Evolutionary conservation across 2,329 filamentous ascomycete genomes (phyloP), one percentile per base, ranked within the genome.

Genomic region (Pseudonectria foliicola): DNA sequence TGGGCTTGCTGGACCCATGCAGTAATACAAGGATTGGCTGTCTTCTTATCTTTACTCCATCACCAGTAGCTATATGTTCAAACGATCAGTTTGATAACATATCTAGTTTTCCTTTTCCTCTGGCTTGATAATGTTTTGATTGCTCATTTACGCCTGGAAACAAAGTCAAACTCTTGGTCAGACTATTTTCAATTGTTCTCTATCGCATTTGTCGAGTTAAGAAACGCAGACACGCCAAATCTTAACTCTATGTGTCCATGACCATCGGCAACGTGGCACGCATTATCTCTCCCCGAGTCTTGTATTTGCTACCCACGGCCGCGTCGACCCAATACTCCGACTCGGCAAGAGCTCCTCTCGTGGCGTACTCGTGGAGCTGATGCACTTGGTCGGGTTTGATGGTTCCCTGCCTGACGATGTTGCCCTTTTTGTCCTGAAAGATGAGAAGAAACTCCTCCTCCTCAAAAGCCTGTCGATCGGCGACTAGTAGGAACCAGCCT

Each of bases 261-360:
- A 33, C 21, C 7, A 33, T 13, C 21, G 30, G 30, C 21, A 33
- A 15, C 21, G 25, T n/a, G 13, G 18, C 30, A 18, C 30, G 18
- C 30, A 33, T 33, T 18, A 33, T 13, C 18, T 33, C 8, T 18
- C 30, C 30, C 15, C 30, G 18, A 13, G 30, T 25, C 30, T 26
- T 33, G 21, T 33, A 33, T 13, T 33, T 33, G 21, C 13, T 25
- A 21, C 30, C 30, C 14, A 33, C 18, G 13, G 14, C 13, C 6
- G 30, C 30, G 30, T 33, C 30, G 25, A 33, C 18, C 30, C 23
- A 33, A 33, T 33, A 33, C 30, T 33, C 18, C 18, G 30, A 33
- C 12, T 18, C 18, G 18, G 24, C 18, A 15, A 33, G 30, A 15
- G 30, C 30, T 10, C 30, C 30, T 15, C 30, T 10, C 10, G 21